Conservation (phyloP, 495 filamentous ascomycete genomes). For the Articulospora tetracladia region DNA sequence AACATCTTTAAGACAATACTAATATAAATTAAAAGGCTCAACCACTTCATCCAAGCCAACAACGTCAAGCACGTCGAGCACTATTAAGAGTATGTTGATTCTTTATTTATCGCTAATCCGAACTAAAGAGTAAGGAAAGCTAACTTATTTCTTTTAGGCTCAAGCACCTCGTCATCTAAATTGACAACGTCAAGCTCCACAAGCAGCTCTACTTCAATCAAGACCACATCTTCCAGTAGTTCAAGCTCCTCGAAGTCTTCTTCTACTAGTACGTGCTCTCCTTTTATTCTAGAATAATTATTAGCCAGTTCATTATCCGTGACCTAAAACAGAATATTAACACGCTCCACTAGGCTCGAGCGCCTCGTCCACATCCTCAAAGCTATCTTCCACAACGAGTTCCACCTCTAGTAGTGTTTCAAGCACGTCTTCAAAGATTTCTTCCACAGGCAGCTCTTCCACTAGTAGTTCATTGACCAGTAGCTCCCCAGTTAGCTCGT, state of each 20-base stretch:
- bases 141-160: not conserved
- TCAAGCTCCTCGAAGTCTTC: not conserved
- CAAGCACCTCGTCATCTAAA: not conserved
- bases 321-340: not conserved
- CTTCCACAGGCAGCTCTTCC: conserved; percentile 2
- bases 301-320: too few species aligned
- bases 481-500: too few species aligned
- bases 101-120: not conserved
- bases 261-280: too few species aligned
- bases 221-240: not conserved
- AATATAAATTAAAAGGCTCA: not conserved
- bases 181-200: not conserved
- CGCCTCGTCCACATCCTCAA: not conserved
- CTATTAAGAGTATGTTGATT: not conserved
- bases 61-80: not conserved
- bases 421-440: not conserved
- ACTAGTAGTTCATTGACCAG: too few species aligned
- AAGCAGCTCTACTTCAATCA: conserved; percentile 1
- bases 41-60: not conserved
- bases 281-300: too few species aligned
- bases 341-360: not conserved
- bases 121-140: not conserved
- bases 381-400: not conserved
- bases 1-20: not conserved
- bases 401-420: not conserved